These are phyloP conservation scores for Zygosaccharomyces bailii DNA, from an alignment of 805 yeast genomes.

Conservation along the genomic window DNA sequence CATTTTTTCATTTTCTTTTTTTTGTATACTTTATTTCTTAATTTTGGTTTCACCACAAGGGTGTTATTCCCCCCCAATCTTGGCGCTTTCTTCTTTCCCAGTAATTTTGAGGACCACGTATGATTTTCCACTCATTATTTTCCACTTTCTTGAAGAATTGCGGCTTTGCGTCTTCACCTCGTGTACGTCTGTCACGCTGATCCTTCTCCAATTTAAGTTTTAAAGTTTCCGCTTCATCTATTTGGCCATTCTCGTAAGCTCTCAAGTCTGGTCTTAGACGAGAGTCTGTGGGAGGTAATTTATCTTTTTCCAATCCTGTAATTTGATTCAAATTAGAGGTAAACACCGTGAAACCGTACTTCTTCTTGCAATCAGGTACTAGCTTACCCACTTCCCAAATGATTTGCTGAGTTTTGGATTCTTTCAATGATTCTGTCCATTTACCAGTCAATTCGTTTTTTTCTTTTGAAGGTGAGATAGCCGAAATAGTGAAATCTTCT, in stretches of 20 bases:
- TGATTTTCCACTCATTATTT: slow-evolving; percentile 51
- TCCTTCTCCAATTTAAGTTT: slow-evolving; percentile 70
- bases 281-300: slow-evolving; percentile 82
- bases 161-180: slow-evolving; percentile 51
- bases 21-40: neutral
- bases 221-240: slow-evolving; percentile 65
- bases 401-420: slow-evolving; percentile 35
- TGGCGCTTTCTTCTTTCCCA: slow-evolving; percentile 71
- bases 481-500: slow-evolving; percentile 50
- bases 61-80: slow-evolving; percentile 56
- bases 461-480: slow-evolving; percentile 30
- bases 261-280: slow-evolving; percentile 84
- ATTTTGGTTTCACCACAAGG: slow-evolving; percentile 49
- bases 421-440: slow-evolving; percentile 72
- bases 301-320: slow-evolving; percentile 61
- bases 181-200: slow-evolving; percentile 75
- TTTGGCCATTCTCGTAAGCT: slow-evolving; percentile 63
- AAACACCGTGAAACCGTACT: slow-evolving; percentile 83
- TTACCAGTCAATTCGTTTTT: slow-evolving; percentile 50
- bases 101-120: slow-evolving; percentile 59
- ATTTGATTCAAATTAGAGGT: slow-evolving; percentile 80
- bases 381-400: slow-evolving; percentile 74
- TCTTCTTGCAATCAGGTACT: slow-evolving; percentile 52
- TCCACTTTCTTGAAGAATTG: slow-evolving; percentile 51
- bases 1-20: neutral